phyloP scores from a whole-genome alignment of 176 grass and related monocot genomes.

The Canna indica region DNA sequence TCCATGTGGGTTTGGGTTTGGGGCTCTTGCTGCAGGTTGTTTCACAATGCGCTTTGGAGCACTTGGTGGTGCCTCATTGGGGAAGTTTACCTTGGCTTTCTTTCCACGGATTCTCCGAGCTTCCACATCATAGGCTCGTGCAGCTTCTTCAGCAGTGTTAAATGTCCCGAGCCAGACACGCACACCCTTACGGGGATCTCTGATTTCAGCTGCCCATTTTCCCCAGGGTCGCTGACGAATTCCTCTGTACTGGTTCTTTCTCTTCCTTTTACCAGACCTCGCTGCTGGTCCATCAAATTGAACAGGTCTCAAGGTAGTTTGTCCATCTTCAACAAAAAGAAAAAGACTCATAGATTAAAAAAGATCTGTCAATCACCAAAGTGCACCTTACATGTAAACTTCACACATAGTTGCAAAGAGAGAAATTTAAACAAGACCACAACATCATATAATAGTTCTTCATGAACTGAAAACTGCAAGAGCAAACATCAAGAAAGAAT shows the following conservation, averaged over 20 bases:
- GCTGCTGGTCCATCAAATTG: slow-evolving; percentile 30
- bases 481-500: no score
- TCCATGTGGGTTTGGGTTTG: slow-evolving; percentile 18
- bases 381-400: background rate
- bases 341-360: background rate
- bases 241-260: slow-evolving; percentile 20
- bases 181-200: slow-evolving; percentile 38
- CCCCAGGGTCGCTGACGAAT: slow-evolving; percentile 52
- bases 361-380: background rate
- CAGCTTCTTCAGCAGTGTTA: slow-evolving; percentile 26
- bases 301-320: slow-evolving; percentile 14
- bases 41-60: slow-evolving; percentile 21
- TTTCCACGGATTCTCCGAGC: slow-evolving; percentile 15
- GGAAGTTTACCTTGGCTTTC: slow-evolving; percentile 24
- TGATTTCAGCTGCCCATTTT: slow-evolving; percentile 81
- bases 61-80: slow-evolving; percentile 4
- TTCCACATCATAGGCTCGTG: slow-evolving; percentile 16
- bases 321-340: slow-evolving; percentile 29
- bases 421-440: no score
- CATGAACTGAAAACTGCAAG: no score
- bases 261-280: slow-evolving; percentile 19
- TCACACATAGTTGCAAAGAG: no score
- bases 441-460: no score
- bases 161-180: slow-evolving; percentile 23
- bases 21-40: slow-evolving; percentile 15